phyloP scores from a whole-genome alignment of 2,329 filamentous ascomycete genomes.

The Xylariaceae sp. region DNA sequence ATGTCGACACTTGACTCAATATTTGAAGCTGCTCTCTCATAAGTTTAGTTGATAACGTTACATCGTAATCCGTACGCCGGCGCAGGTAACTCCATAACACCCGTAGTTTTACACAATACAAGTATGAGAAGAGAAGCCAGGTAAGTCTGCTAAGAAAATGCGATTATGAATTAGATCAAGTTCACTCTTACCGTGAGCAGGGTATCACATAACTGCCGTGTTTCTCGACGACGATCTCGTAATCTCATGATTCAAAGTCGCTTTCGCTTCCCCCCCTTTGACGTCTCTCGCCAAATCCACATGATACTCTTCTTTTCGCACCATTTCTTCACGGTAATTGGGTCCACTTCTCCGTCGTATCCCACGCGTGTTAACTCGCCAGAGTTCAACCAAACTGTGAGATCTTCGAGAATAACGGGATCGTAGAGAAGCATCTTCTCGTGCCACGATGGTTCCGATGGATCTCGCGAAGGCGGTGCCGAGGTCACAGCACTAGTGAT shows the following conservation, averaged over 20 bases:
- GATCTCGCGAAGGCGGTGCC: slow-evolving; percentile 46
- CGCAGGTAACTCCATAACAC: too few relatives aligned
- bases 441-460: slow-evolving; percentile 64
- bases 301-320: slow-evolving; percentile 83
- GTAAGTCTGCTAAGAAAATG: too few relatives aligned
- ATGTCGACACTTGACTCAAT: too few relatives aligned
- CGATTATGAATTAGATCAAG: too few relatives aligned
- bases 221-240: slow-evolving; percentile 3
- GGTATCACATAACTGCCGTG: slow-evolving; percentile 18
- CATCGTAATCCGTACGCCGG: too few relatives aligned
- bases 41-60: too few relatives aligned
- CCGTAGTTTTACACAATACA: too few relatives aligned
- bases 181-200: slow-evolving; percentile 10
- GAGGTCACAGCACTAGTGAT: slow-evolving; percentile 52
- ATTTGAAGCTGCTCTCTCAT: too few relatives aligned
- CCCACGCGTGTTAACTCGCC: slow-evolving; percentile 59
- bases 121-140: too few relatives aligned
- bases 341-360: slow-evolving; percentile 59
- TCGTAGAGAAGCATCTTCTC: slow-evolving; percentile 95
- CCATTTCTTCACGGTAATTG: slow-evolving; percentile 74
- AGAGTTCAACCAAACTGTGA: slow-evolving; percentile 76
- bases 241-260: slow-evolving; percentile 32
- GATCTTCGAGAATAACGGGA: slow-evolving; percentile 79
- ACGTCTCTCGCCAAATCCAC: slow-evolving; percentile 64
- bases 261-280: slow-evolving; percentile 50